phyloP scores from a whole-genome alignment of 192 early-diverging fungal genomes.

The Backusella westeae region DNA sequence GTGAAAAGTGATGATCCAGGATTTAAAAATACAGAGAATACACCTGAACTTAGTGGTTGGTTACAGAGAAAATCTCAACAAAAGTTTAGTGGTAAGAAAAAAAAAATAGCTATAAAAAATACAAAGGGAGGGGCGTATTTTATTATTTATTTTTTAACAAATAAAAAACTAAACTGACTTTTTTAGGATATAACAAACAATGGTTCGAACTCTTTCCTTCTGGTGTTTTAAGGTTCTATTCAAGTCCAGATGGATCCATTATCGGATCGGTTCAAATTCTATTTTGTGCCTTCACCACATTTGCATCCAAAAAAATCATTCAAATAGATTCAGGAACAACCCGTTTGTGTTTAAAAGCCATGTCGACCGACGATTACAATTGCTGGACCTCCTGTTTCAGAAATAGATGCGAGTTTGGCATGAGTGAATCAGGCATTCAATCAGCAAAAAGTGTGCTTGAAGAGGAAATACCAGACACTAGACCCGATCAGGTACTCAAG shows the following conservation, averaged over 20 bases:
- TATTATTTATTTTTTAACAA: not conserved
- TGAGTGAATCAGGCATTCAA: not conserved
- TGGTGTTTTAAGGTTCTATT: not conserved
- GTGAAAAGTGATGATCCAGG: not conserved
- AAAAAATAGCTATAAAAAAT: not conserved
- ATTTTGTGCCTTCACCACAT: not conserved
- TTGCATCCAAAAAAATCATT: not conserved
- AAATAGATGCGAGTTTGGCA: not conserved
- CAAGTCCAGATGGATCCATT: not conserved
- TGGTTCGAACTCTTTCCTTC: not conserved
- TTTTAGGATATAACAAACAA: not conserved
- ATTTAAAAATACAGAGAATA: not conserved
- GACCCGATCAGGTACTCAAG: not conserved
- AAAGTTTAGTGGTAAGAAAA: not conserved
- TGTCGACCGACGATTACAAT: not conserved
- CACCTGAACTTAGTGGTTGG: not conserved
- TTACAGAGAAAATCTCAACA: not conserved
- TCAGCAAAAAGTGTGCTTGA: not conserved
- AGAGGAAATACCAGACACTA: not conserved
- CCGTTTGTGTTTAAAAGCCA: not conserved
- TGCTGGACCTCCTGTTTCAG: not conserved
- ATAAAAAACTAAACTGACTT: not conserved
- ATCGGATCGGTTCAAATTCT: not conserved
- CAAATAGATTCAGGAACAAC: not conserved
- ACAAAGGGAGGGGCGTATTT: not conserved